Percentiles rank a stretch among this genome's conserved stretches.
Conservation (phyloP, 345 rosid genomes). For the Lepidium didymum region DNA sequence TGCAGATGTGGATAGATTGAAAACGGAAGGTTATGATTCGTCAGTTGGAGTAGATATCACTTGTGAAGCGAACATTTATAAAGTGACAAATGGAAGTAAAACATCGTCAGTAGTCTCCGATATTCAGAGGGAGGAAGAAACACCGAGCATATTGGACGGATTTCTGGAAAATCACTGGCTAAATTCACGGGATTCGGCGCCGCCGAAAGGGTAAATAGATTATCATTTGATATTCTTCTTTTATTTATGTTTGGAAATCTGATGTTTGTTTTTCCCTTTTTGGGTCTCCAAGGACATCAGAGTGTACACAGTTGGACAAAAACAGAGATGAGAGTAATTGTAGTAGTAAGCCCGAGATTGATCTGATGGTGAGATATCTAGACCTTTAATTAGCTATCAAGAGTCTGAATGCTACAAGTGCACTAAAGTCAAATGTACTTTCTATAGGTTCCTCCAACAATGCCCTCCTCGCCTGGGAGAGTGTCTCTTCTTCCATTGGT, state of each 20-base stretch:
- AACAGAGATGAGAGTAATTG: constrained; percentile 16
- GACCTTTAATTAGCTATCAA: constrained; percentile 8
- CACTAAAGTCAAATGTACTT: constrained; percentile 22
- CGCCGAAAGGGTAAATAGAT: constrained; percentile 36
- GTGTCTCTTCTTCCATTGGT: constrained; percentile 15
- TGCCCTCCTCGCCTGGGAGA: constrained; percentile 28
- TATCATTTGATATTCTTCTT: constrained; percentile 6
- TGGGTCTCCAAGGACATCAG: constrained; percentile 24
- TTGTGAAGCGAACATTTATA: constrained; percentile 12
- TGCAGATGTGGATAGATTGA: constrained; percentile 33
- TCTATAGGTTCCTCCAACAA: constrained; percentile 46
- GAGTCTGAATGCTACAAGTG: constrained; percentile 19
- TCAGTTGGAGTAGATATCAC: background rate
- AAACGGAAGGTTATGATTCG: constrained; percentile 25
- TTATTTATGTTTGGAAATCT: constrained; percentile 8
- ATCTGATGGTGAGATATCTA: constrained; percentile 56
- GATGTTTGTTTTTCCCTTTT: constrained; percentile 3
- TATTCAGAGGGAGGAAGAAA: background rate
- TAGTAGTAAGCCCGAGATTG: constrained; percentile 31
- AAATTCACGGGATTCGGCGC: constrained; percentile 26
- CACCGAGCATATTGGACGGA: background rate
- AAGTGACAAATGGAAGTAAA: background rate
- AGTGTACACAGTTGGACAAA: constrained; percentile 6
- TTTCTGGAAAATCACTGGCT: background rate
- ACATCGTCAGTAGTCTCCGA: background rate